Conservation (phyloP, 2,329 filamentous ascomycete genomes). For the Calonectria multiphialidica region DNA sequence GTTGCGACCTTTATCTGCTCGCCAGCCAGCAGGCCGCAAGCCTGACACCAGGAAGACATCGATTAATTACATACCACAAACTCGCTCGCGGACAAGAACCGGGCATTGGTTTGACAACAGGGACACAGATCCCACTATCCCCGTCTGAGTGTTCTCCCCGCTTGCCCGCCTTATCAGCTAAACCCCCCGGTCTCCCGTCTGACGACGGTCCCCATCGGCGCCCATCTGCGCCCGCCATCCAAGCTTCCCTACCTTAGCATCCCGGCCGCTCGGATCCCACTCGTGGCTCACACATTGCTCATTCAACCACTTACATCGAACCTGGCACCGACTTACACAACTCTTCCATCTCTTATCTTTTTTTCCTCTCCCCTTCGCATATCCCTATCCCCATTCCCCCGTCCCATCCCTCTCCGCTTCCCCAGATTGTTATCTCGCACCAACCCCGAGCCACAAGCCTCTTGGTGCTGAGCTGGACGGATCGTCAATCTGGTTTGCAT, state of each 20-base stretch:
- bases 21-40: slow-evolving; percentile 1
- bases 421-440: slow-evolving; percentile 47
- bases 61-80: slow-evolving; percentile 20
- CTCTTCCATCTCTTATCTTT: slow-evolving; percentile 40
- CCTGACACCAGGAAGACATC: slow-evolving; percentile 6
- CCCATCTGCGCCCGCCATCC: slow-evolving; percentile 46
- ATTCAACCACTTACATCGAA: slow-evolving; percentile 43
- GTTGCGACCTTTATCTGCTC: neutral
- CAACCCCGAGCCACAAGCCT: slow-evolving; percentile 38
- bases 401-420: slow-evolving; percentile 38
- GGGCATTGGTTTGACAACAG: slow-evolving; percentile 17
- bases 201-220: slow-evolving; percentile 43
- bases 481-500: slow-evolving; percentile 38
- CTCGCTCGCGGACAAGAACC: slow-evolving; percentile 14
- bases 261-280: slow-evolving; percentile 46
- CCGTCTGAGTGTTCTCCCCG: slow-evolving; percentile 41
- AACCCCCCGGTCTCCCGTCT: slow-evolving; percentile 38
- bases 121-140: slow-evolving; percentile 26
- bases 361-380: slow-evolving; percentile 30
- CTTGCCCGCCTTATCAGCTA: slow-evolving; percentile 46
- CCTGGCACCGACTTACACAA: slow-evolving; percentile 31
- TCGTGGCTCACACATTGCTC: slow-evolving; percentile 34
- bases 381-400: slow-evolving; percentile 4
- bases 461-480: slow-evolving; percentile 17
- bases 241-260: slow-evolving; percentile 41